Conservation (phyloP, 2,329 filamentous ascomycete genomes). For the Fusarium irregulare region DNA sequence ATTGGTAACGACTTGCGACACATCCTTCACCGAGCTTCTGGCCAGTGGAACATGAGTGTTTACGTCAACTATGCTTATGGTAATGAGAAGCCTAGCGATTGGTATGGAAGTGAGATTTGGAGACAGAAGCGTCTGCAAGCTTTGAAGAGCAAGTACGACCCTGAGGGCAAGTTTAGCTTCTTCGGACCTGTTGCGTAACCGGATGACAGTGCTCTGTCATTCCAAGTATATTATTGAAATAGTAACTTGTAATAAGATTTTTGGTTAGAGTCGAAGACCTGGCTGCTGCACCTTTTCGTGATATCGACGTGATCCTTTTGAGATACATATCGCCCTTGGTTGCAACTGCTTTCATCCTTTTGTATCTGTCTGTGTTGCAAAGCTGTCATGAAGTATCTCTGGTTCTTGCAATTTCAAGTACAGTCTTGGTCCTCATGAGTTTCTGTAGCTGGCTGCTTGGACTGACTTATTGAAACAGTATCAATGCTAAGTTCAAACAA, state of each 20-base stretch:
- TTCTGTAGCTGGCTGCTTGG: neutral
- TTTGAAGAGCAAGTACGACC: conserved; percentile 64
- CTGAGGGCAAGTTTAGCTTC: conserved; percentile 56
- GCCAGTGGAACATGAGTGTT: conserved; percentile 22
- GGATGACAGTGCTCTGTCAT: neutral
- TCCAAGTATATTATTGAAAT: neutral
- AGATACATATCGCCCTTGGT: too few relatives aligned
- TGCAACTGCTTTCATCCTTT: too few relatives aligned
- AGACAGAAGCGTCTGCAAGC: conserved; percentile 56
- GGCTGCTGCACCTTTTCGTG: neutral
- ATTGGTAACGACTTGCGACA: conserved; percentile 31
- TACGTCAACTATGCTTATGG: conserved; percentile 66
- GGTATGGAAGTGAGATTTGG: conserved; percentile 64
- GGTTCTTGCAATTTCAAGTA: neutral
- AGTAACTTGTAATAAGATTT: neutral
- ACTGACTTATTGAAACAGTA: neutral
- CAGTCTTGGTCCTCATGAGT: neutral
- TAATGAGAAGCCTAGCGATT: conserved; percentile 53
- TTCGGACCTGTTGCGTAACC: conserved; percentile 52
- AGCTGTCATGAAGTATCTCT: neutral
- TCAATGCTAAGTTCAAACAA: neutral
- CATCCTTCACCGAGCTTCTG: conserved; percentile 31
- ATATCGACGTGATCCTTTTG: neutral
- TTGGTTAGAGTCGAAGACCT: neutral
- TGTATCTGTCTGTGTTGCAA: neutral